These are phyloP conservation scores for Bjerkandera adusta DNA, from an alignment of 1,284 basidiomycete genomes.

Conservation along the genomic window DNA sequence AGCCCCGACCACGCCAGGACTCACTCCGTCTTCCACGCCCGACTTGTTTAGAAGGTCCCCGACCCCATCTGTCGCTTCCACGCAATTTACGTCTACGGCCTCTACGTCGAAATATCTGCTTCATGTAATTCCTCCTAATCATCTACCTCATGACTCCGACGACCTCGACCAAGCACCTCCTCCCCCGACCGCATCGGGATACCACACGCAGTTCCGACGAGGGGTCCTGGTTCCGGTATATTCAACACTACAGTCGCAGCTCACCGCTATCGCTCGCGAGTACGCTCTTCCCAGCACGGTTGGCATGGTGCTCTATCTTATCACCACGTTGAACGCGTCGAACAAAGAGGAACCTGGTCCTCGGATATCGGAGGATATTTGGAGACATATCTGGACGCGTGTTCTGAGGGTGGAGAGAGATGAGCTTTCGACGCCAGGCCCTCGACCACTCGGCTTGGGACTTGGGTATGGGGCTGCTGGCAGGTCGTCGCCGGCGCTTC, in stretches of 20 bases:
- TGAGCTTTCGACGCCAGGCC: slow-evolving; percentile 41
- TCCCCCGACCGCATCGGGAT: slow-evolving; percentile 61
- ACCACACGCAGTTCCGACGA: slow-evolving; percentile 73
- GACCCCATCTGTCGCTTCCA: slow-evolving; percentile 49
- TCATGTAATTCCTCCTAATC: slow-evolving; percentile 71
- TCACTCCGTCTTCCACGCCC: slow-evolving; percentile 30
- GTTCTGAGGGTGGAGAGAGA: slow-evolving; percentile 67
- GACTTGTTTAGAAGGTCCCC: slow-evolving; percentile 53
- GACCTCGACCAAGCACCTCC: slow-evolving; percentile 46
- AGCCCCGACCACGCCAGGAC: slow-evolving; percentile 28
- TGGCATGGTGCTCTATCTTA: slow-evolving; percentile 76
- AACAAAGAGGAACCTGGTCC: slow-evolving; percentile 63
- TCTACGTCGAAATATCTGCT: slow-evolving; percentile 64
- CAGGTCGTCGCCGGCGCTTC: slow-evolving; percentile 43
- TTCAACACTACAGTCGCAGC: slow-evolving; percentile 67
- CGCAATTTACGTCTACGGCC: slow-evolving; percentile 41
- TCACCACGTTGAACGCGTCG: slow-evolving; percentile 38
- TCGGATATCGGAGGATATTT: slow-evolving; percentile 78
- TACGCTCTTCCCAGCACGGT: slow-evolving; percentile 80
- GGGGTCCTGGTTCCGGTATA: slow-evolving; percentile 74
- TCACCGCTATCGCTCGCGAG: slow-evolving; percentile 82
- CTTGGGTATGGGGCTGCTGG: slow-evolving; percentile 36
- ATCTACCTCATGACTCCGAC: slow-evolving; percentile 59
- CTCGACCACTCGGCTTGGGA: slow-evolving; percentile 40
- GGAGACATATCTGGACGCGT: slow-evolving; percentile 77